phyloP scores from a whole-genome alignment of 176 grass and related monocot species.

The Elaeis guineensis region DNA sequence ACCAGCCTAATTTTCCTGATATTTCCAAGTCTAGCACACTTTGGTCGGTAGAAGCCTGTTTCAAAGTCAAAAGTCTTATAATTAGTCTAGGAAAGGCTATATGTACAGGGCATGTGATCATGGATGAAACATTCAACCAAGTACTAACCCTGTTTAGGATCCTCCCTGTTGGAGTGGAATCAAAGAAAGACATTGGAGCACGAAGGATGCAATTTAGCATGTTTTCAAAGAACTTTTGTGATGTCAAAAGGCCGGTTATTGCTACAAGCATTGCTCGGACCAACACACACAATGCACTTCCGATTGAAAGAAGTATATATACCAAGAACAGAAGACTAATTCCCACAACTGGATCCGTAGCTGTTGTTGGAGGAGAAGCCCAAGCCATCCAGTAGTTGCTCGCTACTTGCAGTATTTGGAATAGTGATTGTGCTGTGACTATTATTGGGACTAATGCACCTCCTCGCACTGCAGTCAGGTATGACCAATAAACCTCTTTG shows the following conservation, averaged over 20 bases:
- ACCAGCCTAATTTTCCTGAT: conserved; percentile 64
- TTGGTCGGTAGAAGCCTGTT: conserved; percentile 87
- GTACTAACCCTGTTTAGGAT: conserved; percentile 84
- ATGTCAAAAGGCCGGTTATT: conserved; percentile 48
- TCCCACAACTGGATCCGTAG: conserved; percentile 37
- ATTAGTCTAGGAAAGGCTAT: conserved; percentile 7
- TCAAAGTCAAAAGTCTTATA: background rate
- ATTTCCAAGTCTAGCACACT: conserved; percentile 84
- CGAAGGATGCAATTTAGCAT: conserved; percentile 74
- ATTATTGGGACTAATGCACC: conserved; percentile 70
- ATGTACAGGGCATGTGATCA: background rate
- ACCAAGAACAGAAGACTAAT: conserved; percentile 54
- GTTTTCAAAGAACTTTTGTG: conserved; percentile 73
- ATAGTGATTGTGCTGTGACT: conserved; percentile 55
- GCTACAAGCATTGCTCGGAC: conserved; percentile 47
- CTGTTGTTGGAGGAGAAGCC: conserved; percentile 57
- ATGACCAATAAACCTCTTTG: conserved; percentile 79
- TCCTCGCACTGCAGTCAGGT: conserved; percentile 61
- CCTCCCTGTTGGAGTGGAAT: conserved; percentile 89
- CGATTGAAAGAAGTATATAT: conserved; percentile 58
- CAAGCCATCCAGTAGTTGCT: conserved; percentile 99
- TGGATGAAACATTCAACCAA: conserved; percentile 9
- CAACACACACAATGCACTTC: conserved; percentile 59
- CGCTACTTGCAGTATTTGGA: conserved; percentile 73
- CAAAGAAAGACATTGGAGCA: conserved; percentile 98